Evolutionary conservation across 768 basidiomycete genomes (phyloP).

Genomic region (Lepiota brunneoincarnata): DNA sequence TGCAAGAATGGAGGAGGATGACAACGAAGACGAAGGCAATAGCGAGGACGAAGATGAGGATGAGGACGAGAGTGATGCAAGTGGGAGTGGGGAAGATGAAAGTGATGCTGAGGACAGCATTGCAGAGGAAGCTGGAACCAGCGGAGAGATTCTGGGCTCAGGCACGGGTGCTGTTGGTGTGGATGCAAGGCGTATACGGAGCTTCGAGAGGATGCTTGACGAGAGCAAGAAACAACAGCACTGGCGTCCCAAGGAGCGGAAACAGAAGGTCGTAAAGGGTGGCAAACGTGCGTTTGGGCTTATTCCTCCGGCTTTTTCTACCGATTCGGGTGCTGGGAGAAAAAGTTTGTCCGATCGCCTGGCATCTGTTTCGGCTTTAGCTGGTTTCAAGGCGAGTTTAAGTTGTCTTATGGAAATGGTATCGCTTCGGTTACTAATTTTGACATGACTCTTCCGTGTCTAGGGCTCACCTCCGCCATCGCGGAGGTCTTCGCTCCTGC

Average conservation of each 20-base stretch:
- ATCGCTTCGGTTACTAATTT: not conserved
- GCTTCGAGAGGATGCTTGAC: slow-evolving; percentile 86
- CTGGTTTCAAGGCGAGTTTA: slow-evolving; percentile 36
- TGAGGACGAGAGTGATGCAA: slow-evolving; percentile 37
- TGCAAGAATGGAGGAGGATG: slow-evolving; percentile 30
- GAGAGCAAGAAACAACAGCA: slow-evolving; percentile 26
- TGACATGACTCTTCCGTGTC: not conserved
- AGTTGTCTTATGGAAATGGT: slow-evolving; percentile 11
- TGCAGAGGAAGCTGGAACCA: slow-evolving; percentile 27
- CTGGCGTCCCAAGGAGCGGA: slow-evolving; percentile 21
- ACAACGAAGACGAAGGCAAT: slow-evolving; percentile 37
- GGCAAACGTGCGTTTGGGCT: slow-evolving; percentile 5
- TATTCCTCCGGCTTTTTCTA: not conserved
- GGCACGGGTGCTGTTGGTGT: slow-evolving; percentile 28
- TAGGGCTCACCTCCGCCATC: slow-evolving; percentile 33
- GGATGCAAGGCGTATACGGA: slow-evolving; percentile 76
- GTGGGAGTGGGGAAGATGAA: slow-evolving; percentile 30
- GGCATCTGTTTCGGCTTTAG: slow-evolving; percentile 68
- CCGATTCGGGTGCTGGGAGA: slow-evolving; percentile 29
- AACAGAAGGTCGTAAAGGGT: slow-evolving; percentile 11
- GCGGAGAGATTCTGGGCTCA: not conserved
- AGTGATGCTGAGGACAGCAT: slow-evolving; percentile 32
- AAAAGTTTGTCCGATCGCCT: slow-evolving; percentile 82
- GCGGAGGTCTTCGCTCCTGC: slow-evolving; percentile 38
- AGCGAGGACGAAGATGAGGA: slow-evolving; percentile 38